Evolutionary conservation across 2,329 filamentous ascomycete genomes (phyloP).

Genomic region (Cercospora brassicicola): DNA sequence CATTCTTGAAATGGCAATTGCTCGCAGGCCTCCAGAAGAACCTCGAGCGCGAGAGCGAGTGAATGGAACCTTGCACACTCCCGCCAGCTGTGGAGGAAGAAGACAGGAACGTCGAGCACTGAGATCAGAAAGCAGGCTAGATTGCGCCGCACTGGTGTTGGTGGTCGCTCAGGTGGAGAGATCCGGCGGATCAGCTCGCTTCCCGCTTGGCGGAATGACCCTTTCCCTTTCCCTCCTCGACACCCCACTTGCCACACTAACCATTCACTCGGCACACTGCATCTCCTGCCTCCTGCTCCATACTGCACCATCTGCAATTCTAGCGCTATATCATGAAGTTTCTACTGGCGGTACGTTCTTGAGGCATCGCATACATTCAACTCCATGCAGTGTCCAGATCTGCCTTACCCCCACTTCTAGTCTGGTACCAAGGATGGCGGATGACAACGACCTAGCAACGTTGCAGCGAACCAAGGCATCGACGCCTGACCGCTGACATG

Average conservation of each 20-base stretch:
- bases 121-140: neutral
- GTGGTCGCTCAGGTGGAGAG: slow-evolving; percentile 2
- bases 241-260: neutral
- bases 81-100: neutral
- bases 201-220: slow-evolving; percentile 3
- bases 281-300: neutral
- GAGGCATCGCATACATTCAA: neutral
- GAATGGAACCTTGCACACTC: neutral
- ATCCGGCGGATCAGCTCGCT: neutral
- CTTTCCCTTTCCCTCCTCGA: neutral
- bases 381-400: neutral
- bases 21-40: neutral
- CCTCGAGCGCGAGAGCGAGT: neutral
- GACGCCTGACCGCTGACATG: neutral
- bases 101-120: neutral
- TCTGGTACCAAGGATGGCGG: neutral
- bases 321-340: neutral
- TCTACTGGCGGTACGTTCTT: neutral
- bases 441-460: neutral
- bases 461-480: neutral
- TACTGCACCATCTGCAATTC: neutral
- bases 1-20: neutral
- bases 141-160: neutral
- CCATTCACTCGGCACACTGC: neutral
- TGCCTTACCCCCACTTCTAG: neutral